Conservation (phyloP, 768 basidiomycete species). For the Cubamyces sp. region DNA sequence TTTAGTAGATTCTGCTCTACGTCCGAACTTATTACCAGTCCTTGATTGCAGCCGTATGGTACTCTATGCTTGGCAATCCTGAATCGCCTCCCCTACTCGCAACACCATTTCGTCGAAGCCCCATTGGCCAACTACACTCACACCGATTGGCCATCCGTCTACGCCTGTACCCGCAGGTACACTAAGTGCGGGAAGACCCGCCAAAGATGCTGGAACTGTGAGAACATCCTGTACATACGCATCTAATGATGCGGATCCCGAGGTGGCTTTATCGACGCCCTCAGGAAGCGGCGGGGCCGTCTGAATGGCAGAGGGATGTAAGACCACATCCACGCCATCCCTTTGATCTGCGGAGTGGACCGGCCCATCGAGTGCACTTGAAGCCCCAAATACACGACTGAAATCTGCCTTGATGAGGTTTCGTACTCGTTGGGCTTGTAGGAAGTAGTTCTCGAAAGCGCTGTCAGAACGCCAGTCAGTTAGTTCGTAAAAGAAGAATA, state of each 20-base stretch:
- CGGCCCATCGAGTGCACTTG: slow-evolving; percentile 43
- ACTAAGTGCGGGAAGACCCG: slow-evolving; percentile 82
- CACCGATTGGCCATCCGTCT: slow-evolving; percentile 81
- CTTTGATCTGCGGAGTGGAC: not conserved
- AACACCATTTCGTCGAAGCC: slow-evolving; percentile 70
- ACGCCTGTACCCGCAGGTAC: slow-evolving; percentile 58
- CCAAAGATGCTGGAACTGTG: slow-evolving; percentile 90
- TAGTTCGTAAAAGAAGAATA: not conserved
- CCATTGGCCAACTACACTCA: slow-evolving; percentile 89
- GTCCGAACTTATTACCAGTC: too few relatives aligned
- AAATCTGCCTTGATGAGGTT: slow-evolving; percentile 75
- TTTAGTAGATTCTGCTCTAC: too few relatives aligned
- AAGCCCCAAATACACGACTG: slow-evolving; percentile 62
- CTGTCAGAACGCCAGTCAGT: slow-evolving; percentile 42
- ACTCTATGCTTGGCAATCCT: slow-evolving; percentile 1
- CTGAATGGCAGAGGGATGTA: slow-evolving; percentile 89
- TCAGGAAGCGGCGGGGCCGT: slow-evolving; percentile 67
- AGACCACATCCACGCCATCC: slow-evolving; percentile 72
- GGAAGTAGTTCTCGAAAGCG: slow-evolving; percentile 97
- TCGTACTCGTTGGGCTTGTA: slow-evolving; percentile 88
- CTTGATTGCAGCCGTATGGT: not conserved
- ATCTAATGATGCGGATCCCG: slow-evolving; percentile 40
- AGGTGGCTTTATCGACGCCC: not conserved
- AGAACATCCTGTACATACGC: slow-evolving; percentile 90
- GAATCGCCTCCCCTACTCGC: slow-evolving; percentile 51